Percentiles rank a stretch among this genome's conserved stretches.
phyloP scores from a whole-genome alignment of 2,329 filamentous ascomycete genomes.

The Penicillium sp. region DNA sequence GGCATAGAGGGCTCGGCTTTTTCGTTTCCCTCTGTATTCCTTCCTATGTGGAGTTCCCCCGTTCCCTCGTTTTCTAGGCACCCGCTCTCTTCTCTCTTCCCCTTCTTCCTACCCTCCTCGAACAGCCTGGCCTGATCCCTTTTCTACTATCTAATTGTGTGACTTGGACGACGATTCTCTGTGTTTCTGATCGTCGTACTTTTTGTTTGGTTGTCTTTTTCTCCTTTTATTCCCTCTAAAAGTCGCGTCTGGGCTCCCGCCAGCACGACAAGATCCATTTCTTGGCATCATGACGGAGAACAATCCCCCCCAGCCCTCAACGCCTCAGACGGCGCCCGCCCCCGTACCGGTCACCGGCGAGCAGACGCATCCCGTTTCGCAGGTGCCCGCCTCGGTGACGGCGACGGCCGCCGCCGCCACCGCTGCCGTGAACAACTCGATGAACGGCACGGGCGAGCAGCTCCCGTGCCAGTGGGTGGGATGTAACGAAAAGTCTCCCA shows the following conservation, averaged over 20 bases:
- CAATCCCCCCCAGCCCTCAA: constrained; percentile 28
- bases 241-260: constrained; percentile 26
- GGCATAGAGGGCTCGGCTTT: constrained; percentile 33
- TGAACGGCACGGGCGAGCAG: constrained; percentile 37
- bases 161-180: not conserved
- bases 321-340: constrained; percentile 24
- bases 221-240: constrained; percentile 10
- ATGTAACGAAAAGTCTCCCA: constrained; percentile 57
- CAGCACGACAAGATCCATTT: constrained; percentile 33
- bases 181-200: not conserved
- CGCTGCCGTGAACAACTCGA: constrained; percentile 32
- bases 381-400: constrained; percentile 31
- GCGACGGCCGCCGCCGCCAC: constrained; percentile 38
- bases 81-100: not conserved
- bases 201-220: constrained; percentile 1
- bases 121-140: not conserved
- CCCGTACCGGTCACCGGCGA: constrained; percentile 26
- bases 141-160: not conserved
- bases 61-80: constrained; percentile 1
- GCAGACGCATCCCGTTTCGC: constrained; percentile 20
- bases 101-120: not conserved
- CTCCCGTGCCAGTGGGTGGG: constrained; percentile 58
- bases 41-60: constrained; percentile 1
- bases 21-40: constrained; percentile 5
- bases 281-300: constrained; percentile 42